Conservation (phyloP, 768 basidiomycete genomes). For the Multifurca ochricompacta region DNA sequence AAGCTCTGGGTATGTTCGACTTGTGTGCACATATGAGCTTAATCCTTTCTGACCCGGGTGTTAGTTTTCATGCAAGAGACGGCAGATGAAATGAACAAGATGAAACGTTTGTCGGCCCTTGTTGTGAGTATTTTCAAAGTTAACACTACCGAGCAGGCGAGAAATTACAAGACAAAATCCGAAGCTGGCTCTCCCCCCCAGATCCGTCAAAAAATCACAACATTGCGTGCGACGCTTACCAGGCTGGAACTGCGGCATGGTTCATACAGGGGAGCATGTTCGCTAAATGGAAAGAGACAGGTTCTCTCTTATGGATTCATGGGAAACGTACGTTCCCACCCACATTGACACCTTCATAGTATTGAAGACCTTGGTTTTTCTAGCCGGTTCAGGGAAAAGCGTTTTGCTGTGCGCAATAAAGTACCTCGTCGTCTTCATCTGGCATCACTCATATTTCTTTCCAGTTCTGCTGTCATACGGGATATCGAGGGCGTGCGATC, state of each 20-base stretch:
- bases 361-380: neutral
- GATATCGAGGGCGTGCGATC: neutral
- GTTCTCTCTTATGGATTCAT: slow-evolving; percentile 6
- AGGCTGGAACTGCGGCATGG: neutral
- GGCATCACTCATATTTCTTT: neutral
- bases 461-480: neutral
- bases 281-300: neutral
- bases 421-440: neutral
- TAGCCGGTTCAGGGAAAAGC: slow-evolving; percentile 11
- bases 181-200: neutral
- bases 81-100: neutral
- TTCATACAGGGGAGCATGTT: neutral
- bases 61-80: slow-evolving; percentile 1
- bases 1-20: neutral
- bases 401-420: neutral
- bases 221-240: neutral
- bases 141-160: neutral
- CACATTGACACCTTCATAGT: neutral
- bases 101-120: neutral
- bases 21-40: neutral
- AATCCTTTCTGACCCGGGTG: neutral
- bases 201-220: too few relatives aligned
- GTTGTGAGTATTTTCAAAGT: too few relatives aligned
- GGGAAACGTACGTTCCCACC: slow-evolving; percentile 1
- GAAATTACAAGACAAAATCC: neutral